Base-by-base conservation (phyloP, 2,329 filamentous ascomycete species). In the Calonectria montana region DNA sequence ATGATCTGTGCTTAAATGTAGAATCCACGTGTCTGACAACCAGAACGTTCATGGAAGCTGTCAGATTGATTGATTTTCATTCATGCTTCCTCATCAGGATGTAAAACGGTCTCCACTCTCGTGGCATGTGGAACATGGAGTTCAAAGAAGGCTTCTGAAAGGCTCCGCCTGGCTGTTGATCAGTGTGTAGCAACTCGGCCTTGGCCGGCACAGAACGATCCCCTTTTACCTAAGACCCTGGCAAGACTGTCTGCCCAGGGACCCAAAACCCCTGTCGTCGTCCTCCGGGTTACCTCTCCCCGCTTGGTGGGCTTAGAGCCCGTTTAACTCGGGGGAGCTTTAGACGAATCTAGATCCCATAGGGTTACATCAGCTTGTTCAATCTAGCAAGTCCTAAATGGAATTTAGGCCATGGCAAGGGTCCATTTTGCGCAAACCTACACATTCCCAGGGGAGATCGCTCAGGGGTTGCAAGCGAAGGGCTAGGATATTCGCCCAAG, bases 301-400 rank as follows among this genome's bases (percentile, higher is more conserved):
- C 53, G 12, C n/a, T 21, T 39, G 13, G 21, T 23, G 13, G 53
- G 53, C 53, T 57, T 39, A 39, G 53, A 35, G 53, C 31, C 53
- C 31, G 53, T 62, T 21, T 8, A n/a, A 45, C n/a, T 15, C 35
- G 35, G 16, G n/a, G 9, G 55, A 6, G 21, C 35, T 29, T 25
- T 12, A 48, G 35, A 50, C 45, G 45, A 68, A 50, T 47, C 53
- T 50, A 67, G 65, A 61, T 61, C 16, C 15, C 53, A 23, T 16
- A 41, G 43, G 53, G 67, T 57, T 64, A 15, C 67, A 57, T 41
- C 67, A 61, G 59, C 63, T 65, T 50, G 53, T 53, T 64, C 27
- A 57, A 69, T 69, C 25, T 2, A 64, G 48, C 39, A 69, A 47
- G 59, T 31, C 18, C 35, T 47, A 25, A 8, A 27, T 45, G 35